Evolutionary conservation across 2,329 filamentous ascomycete genomes (phyloP).

Genomic region (Rutstroemia sp.): DNA sequence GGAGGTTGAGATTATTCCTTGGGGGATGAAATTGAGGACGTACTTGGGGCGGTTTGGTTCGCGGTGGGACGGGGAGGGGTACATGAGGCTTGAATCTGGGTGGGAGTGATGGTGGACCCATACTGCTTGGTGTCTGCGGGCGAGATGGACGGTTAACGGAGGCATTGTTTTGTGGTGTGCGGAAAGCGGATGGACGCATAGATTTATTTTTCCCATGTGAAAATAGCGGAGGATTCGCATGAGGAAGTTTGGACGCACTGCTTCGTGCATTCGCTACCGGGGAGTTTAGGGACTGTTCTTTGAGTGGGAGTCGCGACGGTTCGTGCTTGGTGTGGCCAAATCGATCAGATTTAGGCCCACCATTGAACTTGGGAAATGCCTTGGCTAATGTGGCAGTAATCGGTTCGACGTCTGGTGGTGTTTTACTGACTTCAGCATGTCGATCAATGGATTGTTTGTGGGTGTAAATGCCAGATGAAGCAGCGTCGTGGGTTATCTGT

Average conservation of each 20-base stretch:
- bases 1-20: slow-evolving; percentile 9
- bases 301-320: neutral
- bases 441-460: too few relatives aligned
- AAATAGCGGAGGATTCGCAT: neutral
- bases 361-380: neutral
- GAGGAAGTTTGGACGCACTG: neutral
- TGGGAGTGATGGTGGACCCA: slow-evolving; percentile 17
- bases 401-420: too few relatives aligned
- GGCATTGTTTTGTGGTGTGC: neutral
- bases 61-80: neutral
- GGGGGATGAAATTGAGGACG: neutral
- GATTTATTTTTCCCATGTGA: neutral
- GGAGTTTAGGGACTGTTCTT: neutral
- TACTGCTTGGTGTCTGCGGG: slow-evolving; percentile 15
- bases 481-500: too few relatives aligned
- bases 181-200: neutral
- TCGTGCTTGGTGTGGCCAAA: neutral
- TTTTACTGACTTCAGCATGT: too few relatives aligned
- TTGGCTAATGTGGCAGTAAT: too few relatives aligned
- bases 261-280: neutral
- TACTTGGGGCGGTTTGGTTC: neutral
- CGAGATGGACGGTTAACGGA: neutral
- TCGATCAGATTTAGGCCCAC: neutral
- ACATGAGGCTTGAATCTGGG: slow-evolving; percentile 1
- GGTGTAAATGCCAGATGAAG: too few relatives aligned